A percentile compares a stretch with the other conserved stretches of the same genome.
Evolutionary conservation across 2,329 filamentous ascomycete genomes (phyloP).

Genomic region (Penicillium sp.): DNA sequence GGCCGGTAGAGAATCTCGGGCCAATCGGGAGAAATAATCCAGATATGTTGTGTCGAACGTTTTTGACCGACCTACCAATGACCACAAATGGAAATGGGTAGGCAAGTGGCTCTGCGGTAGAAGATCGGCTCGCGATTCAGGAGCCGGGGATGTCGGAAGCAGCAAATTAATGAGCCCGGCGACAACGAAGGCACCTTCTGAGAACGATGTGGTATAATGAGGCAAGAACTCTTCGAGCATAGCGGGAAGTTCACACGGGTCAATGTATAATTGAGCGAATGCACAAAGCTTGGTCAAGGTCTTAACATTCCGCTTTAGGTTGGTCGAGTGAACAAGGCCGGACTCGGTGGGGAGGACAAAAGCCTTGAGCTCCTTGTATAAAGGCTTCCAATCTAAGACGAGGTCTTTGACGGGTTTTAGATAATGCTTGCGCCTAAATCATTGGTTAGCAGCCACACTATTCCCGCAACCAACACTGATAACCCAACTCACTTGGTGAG

Average conservation of each 20-base stretch:
- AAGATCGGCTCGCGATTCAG: conserved; percentile 68
- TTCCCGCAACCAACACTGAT: neutral
- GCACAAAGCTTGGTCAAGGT: conserved; percentile 85
- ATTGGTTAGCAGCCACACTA: conserved; percentile 19
- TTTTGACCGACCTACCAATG: conserved; percentile 84
- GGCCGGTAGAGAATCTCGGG: conserved; percentile 76
- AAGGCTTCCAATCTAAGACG: conserved; percentile 84
- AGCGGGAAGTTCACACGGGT: conserved; percentile 76
- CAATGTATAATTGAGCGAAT: conserved; percentile 88
- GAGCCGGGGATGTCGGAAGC: conserved; percentile 73
- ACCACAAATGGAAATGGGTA: conserved; percentile 96
- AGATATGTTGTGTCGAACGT: conserved; percentile 82
- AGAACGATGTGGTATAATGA: conserved; percentile 90
- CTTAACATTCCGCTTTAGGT: conserved; percentile 63
- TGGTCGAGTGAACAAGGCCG: conserved; percentile 59
- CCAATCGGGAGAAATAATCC: conserved; percentile 82
- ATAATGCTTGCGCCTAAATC: conserved; percentile 82
- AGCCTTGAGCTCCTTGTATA: conserved; percentile 89
- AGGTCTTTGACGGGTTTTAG: conserved; percentile 86
- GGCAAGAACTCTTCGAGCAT: conserved; percentile 78
- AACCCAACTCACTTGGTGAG: conserved; percentile 73
- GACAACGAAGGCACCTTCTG: conserved; percentile 91
- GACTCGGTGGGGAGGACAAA: conserved; percentile 85
- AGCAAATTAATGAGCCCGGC: conserved; percentile 81
- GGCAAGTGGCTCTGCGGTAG: conserved; percentile 85